phyloP scores from a whole-genome alignment of 208 protist species.

The Wallacemonas sp. region DNA sequence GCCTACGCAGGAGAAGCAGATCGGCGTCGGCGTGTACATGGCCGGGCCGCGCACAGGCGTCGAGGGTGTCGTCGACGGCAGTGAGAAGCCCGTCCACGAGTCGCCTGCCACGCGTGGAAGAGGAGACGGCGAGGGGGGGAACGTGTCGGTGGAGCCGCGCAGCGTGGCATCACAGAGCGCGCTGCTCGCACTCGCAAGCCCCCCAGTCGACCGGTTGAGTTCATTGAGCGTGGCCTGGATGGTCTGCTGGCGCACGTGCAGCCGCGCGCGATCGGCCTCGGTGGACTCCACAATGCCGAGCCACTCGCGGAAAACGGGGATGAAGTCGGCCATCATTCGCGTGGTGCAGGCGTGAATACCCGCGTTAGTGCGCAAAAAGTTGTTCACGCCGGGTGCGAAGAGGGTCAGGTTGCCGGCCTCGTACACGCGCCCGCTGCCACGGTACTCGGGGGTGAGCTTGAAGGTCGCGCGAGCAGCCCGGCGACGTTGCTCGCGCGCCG shows the following conservation, averaged over 20 bases:
- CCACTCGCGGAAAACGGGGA: constrained; percentile 53
- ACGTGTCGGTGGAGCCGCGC: too few relatives aligned
- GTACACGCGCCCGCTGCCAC: constrained; percentile 35
- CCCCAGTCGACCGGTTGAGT: neutral
- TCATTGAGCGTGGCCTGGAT: neutral
- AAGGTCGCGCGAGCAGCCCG: constrained; percentile 21
- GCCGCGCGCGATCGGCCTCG: constrained; percentile 3
- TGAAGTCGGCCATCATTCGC: constrained; percentile 45
- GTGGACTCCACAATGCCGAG: constrained; percentile 18
- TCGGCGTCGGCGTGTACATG: constrained; percentile 17
- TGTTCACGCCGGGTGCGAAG: constrained; percentile 56
- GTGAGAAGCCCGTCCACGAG: constrained; percentile 10
- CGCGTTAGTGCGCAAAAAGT: constrained; percentile 35
- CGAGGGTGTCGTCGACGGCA: neutral
- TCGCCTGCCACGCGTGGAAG: too few relatives aligned
- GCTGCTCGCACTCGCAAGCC: too few relatives aligned
- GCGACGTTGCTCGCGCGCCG: constrained; percentile 7
- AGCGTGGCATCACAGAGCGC: too few relatives aligned
- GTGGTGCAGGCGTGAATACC: constrained; percentile 46
- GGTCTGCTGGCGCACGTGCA: neutral
- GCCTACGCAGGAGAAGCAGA: constrained; percentile 62
- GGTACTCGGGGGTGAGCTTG: constrained; percentile 24
- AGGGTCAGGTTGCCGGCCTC: constrained; percentile 44
- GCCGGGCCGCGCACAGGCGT: neutral
- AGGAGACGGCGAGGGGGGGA: neutral